A percentile compares a stretch with the other conserved stretches of the same genome.
These are phyloP conservation scores for Phoma sp. DNA, from an alignment of 2,329 filamentous ascomycete species.

Conservation along the genomic window DNA sequence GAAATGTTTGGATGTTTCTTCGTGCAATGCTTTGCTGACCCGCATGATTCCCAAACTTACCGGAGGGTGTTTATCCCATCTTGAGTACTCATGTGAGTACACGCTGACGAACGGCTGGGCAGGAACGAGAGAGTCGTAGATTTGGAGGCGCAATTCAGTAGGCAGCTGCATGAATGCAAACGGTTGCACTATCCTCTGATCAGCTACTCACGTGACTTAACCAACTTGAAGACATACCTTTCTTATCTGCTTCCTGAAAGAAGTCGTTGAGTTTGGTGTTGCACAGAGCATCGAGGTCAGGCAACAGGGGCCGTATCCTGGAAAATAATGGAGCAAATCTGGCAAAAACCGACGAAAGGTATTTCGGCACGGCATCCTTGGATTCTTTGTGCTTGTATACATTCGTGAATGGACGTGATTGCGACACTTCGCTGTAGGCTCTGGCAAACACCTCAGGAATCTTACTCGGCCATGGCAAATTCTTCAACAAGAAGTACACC, in stretches of 20 bases:
- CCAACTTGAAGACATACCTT: constrained; percentile 17
- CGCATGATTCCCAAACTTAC: constrained; percentile 26
- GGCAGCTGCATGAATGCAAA: constrained; percentile 35
- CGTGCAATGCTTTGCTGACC: constrained; percentile 23
- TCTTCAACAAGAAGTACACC: constrained; percentile 25
- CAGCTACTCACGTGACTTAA: background rate
- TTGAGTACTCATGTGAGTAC: background rate
- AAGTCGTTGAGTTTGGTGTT: constrained; percentile 23
- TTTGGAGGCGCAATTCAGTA: constrained; percentile 31
- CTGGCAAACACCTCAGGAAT: constrained; percentile 28
- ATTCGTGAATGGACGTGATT: constrained; percentile 26
- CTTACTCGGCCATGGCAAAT: constrained; percentile 24
- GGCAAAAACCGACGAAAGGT: background rate
- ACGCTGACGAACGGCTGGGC: constrained; percentile 16
- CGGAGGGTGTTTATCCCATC: constrained; percentile 4
- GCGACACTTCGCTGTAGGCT: constrained; percentile 26
- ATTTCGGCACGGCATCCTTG: background rate
- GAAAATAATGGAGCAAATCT: constrained; percentile 33
- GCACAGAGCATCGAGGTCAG: constrained; percentile 26
- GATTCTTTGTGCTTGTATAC: constrained; percentile 16
- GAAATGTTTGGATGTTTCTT: constrained; percentile 25
- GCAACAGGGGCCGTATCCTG: constrained; percentile 25
- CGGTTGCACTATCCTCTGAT: constrained; percentile 22
- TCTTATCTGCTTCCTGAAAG: constrained; percentile 21
- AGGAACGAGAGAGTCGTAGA: constrained; percentile 30